phyloP scores from a whole-genome alignment of 257 asterid genomes.

The Rubia yunnanensis region DNA sequence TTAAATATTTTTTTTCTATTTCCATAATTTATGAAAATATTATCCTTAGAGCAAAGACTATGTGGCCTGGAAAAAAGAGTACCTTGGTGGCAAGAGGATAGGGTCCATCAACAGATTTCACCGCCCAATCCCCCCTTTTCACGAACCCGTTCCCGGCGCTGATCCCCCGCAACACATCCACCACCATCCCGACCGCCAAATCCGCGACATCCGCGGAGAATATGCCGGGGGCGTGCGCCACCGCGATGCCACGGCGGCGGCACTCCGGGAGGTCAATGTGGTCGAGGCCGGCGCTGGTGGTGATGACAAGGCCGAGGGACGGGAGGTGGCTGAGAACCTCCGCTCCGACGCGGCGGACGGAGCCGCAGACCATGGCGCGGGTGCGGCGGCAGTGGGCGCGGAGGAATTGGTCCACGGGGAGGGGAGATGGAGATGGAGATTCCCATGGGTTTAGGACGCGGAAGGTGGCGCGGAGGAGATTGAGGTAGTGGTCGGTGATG shows the following conservation, averaged over 20 bases:
- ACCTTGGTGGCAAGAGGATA: conserved; percentile 62
- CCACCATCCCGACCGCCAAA: conserved; percentile 21
- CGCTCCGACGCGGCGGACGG: conserved; percentile 14
- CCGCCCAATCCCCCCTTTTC: conserved; percentile 43
- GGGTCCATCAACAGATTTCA: background rate
- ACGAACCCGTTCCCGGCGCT: conserved; percentile 34
- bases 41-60: no score
- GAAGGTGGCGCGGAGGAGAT: conserved; percentile 29
- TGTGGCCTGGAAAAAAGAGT: no score
- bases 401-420: conserved; percentile 38
- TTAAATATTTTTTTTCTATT: no score
- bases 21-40: no score
- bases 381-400: conserved; percentile 32
- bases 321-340: conserved; percentile 38
- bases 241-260: conserved; percentile 49
- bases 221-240: conserved; percentile 30
- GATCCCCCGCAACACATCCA: conserved; percentile 24
- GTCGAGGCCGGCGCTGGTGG: conserved; percentile 62
- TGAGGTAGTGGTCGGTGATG: conserved; percentile 5
- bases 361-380: conserved; percentile 34
- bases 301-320: conserved; percentile 34
- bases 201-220: conserved; percentile 30
- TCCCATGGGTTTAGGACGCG: conserved; percentile 41
- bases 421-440: conserved; percentile 42
- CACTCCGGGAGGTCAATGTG: conserved; percentile 59